Evolutionary conservation across 2,329 filamentous ascomycete genomes (phyloP), one percentile per base, ranked within the genome.

Genomic region (Xylaria sp.): DNA sequence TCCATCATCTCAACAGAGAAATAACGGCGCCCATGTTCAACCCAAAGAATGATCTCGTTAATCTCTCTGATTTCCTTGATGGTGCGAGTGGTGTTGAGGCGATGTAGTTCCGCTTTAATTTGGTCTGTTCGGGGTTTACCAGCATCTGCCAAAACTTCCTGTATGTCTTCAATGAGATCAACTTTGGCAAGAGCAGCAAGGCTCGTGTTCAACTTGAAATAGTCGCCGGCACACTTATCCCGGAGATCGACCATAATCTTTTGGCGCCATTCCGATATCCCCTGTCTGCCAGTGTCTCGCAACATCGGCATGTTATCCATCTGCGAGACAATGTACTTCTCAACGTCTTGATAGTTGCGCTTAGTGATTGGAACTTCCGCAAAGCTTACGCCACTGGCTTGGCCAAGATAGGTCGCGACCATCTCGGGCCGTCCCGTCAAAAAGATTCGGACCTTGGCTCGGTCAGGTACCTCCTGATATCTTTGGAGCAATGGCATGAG

Each of bases 11-110:
- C 69, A 2, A 77, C 61, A 0, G 70, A 53, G 11, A 79, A 71
- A 69, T 74, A 79, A 1, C 67, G 58, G 17, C 72, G 65, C 2
- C 74, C 77, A 6, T 60, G 64, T 32, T 76, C 74, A 9, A 80
- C 63, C 78, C 79, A 81, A n/a, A 77, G 68, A 27, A 81, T 79
- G 14, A 81, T 78, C 61, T 80, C 79, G 58, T 81, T 81, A 55
- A 80, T 80, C 53, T 81, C 79, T 9, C 73, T 56, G 3, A 81
- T 79, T 59, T 81, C 78, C 48, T 78, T 79, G 3, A 74, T 50
- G 0, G 78, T 80, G 2, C 78, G 73, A 3, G 60, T 73, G 27
- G 72, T 72, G 59, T 80, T 79, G 17, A 81, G 75, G 0, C 67
- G 72, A 30, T 75, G 73, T 36, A 81, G 72, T 24, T 80, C 79